Evolutionary conservation across 1,284 basidiomycete genomes (phyloP).

Genomic region (Singerocomus rubriflavus): DNA sequence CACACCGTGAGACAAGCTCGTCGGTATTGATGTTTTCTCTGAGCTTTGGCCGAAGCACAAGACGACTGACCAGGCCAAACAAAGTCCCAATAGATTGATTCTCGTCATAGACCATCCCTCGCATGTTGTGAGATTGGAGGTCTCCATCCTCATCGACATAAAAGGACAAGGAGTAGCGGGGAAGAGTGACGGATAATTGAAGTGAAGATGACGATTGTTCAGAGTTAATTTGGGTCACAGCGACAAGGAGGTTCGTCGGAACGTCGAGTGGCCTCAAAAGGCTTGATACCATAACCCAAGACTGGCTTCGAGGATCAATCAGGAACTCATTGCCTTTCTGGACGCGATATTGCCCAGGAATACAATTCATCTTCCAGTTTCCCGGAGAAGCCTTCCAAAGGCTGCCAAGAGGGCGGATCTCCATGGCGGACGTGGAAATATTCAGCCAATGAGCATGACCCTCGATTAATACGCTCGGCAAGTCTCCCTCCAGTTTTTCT

Average conservation of each 20-base stretch:
- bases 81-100: conserved; percentile 6
- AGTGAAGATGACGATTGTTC: too few species aligned
- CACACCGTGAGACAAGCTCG: conserved; percentile 20
- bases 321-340: conserved; percentile 3
- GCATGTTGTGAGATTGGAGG: conserved; percentile 27
- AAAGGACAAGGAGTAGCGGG: conserved; percentile 36
- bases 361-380: conserved; percentile 15
- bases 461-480: conserved; percentile 35
- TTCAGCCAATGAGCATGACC: conserved; percentile 41
- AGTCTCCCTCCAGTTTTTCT: conserved; percentile 33
- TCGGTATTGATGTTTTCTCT: neutral
- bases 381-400: conserved; percentile 21
- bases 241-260: neutral
- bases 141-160: conserved; percentile 22
- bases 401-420: conserved; percentile 34
- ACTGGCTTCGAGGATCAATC: conserved; percentile 6
- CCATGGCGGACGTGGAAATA: conserved; percentile 25
- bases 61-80: conserved; percentile 26
- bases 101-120: conserved; percentile 27
- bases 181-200: conserved; percentile 29
- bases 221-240: neutral
- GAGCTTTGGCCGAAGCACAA: conserved; percentile 36
- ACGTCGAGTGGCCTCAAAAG: neutral
- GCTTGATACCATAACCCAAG: neutral
- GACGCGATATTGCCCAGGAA: neutral